These are phyloP conservation scores for Meira miltonrushii DNA, from an alignment of 1,284 basidiomycete genomes.

Conservation along the genomic window DNA sequence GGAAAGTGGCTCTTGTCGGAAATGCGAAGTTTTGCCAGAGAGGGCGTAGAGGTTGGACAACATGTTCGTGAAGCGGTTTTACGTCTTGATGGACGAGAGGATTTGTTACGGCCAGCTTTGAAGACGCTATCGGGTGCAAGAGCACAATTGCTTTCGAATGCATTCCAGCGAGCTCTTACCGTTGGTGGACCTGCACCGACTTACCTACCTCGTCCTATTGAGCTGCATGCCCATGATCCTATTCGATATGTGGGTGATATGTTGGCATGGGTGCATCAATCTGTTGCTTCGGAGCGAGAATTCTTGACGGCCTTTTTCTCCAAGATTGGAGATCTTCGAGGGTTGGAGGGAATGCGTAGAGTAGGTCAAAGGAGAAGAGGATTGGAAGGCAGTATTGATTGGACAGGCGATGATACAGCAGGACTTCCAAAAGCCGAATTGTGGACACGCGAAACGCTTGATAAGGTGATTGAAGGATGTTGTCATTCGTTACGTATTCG, in stretches of 20 bases:
- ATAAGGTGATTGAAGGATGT: slow-evolving; percentile 74
- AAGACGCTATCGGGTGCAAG: slow-evolving; percentile 72
- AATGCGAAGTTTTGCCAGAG: slow-evolving; percentile 62
- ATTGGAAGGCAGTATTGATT: slow-evolving; percentile 33
- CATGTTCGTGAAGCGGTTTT: slow-evolving; percentile 69
- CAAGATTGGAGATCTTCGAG: slow-evolving; percentile 17
- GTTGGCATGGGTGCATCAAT: slow-evolving; percentile 97
- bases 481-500: slow-evolving; percentile 70
- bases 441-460: slow-evolving; percentile 67
- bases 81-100: slow-evolving; percentile 64
- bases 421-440: slow-evolving; percentile 35
- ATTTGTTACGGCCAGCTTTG: slow-evolving; percentile 57
- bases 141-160: slow-evolving; percentile 68
- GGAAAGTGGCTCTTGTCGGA: slow-evolving; percentile 79
- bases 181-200: slow-evolving; percentile 70
- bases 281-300: slow-evolving; percentile 88
- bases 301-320: slow-evolving; percentile 38
- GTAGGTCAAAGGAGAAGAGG: slow-evolving; percentile 28
- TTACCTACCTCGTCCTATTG: slow-evolving; percentile 84
- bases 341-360: slow-evolving; percentile 55
- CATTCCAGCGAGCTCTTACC: slow-evolving; percentile 82
- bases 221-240: slow-evolving; percentile 94
- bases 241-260: slow-evolving; percentile 94
- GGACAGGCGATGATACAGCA: not conserved
- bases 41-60: slow-evolving; percentile 66